Evolutionary conservation across 2,329 filamentous ascomycete genomes (phyloP).

Genomic region (Sodiomyces alkalinus): DNA sequence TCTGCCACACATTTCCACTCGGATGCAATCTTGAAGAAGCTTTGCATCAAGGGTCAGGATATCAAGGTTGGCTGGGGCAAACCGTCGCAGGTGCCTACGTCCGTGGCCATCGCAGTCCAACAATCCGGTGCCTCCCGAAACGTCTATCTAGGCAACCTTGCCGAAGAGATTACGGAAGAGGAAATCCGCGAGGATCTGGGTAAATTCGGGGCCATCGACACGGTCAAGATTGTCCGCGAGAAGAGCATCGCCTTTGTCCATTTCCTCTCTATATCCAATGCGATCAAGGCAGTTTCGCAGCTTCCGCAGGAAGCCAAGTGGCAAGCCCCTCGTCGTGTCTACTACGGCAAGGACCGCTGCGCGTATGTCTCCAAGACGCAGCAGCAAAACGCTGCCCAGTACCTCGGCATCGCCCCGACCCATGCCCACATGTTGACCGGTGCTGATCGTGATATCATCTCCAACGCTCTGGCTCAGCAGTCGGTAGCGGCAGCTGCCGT

Average conservation of each 20-base stretch:
- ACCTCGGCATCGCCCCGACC: conserved; percentile 88
- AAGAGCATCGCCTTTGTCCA: conserved; percentile 98
- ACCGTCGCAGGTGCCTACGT: conserved; percentile 93
- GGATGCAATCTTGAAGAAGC: conserved; percentile 98
- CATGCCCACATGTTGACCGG: conserved; percentile 95
- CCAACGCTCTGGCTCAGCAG: conserved; percentile 89
- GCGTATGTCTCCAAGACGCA: conserved; percentile 99
- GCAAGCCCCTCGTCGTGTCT: conserved; percentile 88
- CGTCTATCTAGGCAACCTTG: conserved; percentile 86
- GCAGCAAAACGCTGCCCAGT: conserved; percentile 97
- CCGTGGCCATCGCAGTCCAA: conserved; percentile 91
- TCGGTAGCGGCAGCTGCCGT: conserved; percentile 94
- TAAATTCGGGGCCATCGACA: conserved; percentile 94
- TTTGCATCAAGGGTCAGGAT: conserved; percentile 95
- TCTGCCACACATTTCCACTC: conserved; percentile 98
- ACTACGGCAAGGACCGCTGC: conserved; percentile 97
- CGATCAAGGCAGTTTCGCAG: conserved; percentile 94
- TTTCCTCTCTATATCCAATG: conserved; percentile 92
- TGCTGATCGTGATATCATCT: conserved; percentile 91
- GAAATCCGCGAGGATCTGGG: conserved; percentile 88
- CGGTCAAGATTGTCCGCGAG: conserved; percentile 92
- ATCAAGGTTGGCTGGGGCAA: conserved; percentile 99
- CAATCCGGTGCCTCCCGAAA: conserved; percentile 95
- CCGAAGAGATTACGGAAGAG: conserved; percentile 80
- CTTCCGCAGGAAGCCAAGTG: conserved; percentile 93